Evolutionary conservation across 2,329 filamentous ascomycete species (phyloP).

Genomic region (Ophiobolus disseminans): DNA sequence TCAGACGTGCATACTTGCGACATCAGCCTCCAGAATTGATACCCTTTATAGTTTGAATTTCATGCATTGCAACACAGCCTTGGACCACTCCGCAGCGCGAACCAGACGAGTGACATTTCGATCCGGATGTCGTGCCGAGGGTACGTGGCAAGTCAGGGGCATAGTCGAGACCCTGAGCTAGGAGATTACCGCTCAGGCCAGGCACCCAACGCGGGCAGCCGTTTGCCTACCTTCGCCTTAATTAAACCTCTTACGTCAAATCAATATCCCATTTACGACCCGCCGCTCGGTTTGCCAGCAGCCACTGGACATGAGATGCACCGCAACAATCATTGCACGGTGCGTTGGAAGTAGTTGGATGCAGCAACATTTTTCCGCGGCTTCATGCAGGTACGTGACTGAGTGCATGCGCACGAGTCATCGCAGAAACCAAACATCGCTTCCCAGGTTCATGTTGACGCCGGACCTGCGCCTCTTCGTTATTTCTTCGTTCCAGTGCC

Average conservation of each 20-base stretch:
- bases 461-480: too few species aligned
- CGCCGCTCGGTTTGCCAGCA: background rate
- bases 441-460: too few species aligned
- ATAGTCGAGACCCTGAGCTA: constrained; percentile 6
- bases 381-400: too few species aligned
- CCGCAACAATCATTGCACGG: background rate
- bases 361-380: background rate
- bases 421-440: too few species aligned
- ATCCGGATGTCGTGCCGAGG: background rate
- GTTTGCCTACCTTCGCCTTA: background rate
- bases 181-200: constrained; percentile 9
- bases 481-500: too few species aligned
- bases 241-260: background rate
- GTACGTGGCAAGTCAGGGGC: background rate
- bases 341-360: background rate
- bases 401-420: background rate
- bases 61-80: background rate
- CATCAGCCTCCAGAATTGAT: background rate
- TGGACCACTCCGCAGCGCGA: background rate
- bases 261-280: constrained; percentile 1
- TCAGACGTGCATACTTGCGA: background rate
- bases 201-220: constrained; percentile 2
- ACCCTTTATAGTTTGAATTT: background rate
- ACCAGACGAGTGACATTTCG: background rate
- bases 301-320: background rate